These are phyloP conservation scores for Escovopsis weberi DNA, from an alignment of 2,329 filamentous ascomycete genomes.

Conservation along the genomic window DNA sequence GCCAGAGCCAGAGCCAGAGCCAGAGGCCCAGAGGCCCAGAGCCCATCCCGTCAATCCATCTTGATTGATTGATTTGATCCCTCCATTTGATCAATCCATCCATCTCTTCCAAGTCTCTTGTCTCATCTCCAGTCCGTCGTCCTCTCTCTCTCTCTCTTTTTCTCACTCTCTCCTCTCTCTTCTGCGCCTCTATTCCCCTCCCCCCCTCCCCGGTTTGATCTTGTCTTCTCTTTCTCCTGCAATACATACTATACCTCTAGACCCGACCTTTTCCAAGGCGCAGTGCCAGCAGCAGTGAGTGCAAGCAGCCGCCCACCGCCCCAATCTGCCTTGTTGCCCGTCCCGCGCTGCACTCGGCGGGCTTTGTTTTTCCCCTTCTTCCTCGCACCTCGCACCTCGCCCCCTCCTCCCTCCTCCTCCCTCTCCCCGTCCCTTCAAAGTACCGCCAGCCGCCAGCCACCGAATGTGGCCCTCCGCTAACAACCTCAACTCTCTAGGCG, in stretches of 20 bases:
- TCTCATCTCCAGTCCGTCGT: background rate
- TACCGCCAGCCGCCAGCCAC: constrained; percentile 10
- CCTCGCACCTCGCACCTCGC: no score
- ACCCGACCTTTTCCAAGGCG: background rate
- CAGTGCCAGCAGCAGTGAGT: background rate
- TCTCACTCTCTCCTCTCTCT: background rate
- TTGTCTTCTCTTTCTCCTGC: constrained; percentile 1
- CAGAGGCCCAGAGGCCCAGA: no score
- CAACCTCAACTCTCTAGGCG: constrained; percentile 7
- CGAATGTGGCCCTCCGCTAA: constrained; percentile 12
- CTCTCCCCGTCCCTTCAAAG: constrained; percentile 1
- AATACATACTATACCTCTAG: background rate
- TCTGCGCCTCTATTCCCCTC: no score
- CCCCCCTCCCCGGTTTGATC: no score
- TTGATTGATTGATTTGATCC: no score
- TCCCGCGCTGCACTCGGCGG: background rate
- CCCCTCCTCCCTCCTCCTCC: constrained; percentile 1
- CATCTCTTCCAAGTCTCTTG: no score
- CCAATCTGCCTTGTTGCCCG: background rate
- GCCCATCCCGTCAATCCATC: no score
- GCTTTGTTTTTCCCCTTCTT: no score
- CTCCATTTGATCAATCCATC: no score
- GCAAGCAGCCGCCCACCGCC: constrained; percentile 2
- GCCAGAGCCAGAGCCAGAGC: no score
- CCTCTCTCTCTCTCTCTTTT: background rate